Percentiles rank a stretch among this genome's conserved stretches.
These are phyloP conservation scores for Aurantiochytrium sp. DNA, from an alignment of 108 stramenopile genomes.

Conservation along the genomic window DNA sequence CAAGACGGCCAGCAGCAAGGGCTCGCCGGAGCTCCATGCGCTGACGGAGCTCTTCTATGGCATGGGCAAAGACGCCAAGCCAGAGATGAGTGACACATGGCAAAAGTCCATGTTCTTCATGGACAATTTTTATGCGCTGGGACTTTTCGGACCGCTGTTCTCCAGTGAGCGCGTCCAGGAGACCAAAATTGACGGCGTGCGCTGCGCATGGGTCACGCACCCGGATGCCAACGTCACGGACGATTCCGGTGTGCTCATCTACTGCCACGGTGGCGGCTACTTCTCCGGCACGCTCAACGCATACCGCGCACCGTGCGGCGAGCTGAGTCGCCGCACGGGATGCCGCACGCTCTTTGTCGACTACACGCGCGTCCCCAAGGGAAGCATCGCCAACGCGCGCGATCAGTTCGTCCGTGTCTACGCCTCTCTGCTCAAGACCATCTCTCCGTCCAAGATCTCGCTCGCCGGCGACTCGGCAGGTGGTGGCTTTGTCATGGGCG, in stretches of 20 bases:
- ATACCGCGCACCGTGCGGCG: not conserved
- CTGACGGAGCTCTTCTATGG: too few relatives aligned
- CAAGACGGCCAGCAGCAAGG: too few relatives aligned
- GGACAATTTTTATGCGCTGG: not conserved
- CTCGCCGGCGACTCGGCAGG: not conserved
- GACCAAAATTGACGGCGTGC: not conserved
- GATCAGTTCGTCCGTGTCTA: not conserved
- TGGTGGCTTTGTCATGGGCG: not conserved
- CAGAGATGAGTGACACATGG: too few relatives aligned
- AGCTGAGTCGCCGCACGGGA: not conserved
- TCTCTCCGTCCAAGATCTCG: not conserved
- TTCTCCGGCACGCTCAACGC: not conserved
- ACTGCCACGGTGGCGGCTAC: constrained; percentile 9
- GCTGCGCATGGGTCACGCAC: not conserved
- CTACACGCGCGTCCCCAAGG: not conserved
- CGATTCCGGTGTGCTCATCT: not conserved
- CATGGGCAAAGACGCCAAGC: too few relatives aligned
- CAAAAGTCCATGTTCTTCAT: too few relatives aligned
- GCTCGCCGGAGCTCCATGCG: too few relatives aligned
- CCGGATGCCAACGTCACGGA: not conserved
- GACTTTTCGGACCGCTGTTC: not conserved
- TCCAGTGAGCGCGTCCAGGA: not conserved
- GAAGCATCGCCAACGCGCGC: not conserved
- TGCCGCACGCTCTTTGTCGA: not conserved
- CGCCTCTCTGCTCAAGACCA: not conserved